Percentiles rank a stretch among this genome's conserved stretches.
Conservation (phyloP, 805 yeast species). For the Teunomyces kruisii region DNA sequence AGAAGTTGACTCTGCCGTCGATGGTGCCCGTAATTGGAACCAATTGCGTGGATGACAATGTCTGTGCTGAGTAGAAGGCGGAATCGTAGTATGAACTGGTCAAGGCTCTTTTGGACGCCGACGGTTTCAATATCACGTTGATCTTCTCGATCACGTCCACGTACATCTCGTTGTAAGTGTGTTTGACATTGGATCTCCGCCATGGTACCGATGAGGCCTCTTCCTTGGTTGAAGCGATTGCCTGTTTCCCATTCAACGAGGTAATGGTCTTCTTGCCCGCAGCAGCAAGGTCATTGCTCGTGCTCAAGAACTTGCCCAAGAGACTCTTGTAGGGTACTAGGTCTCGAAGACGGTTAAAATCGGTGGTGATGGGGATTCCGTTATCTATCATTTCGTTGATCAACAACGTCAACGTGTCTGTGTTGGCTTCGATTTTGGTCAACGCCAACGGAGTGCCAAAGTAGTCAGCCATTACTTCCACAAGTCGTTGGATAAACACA, state of each 20-base stretch:
- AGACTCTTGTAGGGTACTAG: conserved; percentile 65
- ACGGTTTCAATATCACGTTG: conserved; percentile 50
- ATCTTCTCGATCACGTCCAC: conserved; percentile 76
- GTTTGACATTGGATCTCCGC: conserved; percentile 71
- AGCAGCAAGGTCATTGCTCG: conserved; percentile 35
- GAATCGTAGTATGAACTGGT: conserved; percentile 17
- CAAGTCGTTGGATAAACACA: conserved; percentile 50
- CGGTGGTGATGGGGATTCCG: conserved; percentile 72
- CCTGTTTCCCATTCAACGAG: conserved; percentile 14
- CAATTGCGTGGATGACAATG: conserved; percentile 17
- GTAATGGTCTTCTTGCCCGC: conserved; percentile 20
- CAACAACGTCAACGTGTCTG: conserved; percentile 67
- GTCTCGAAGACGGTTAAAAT: conserved; percentile 67
- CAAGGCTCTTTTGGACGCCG: conserved; percentile 11
- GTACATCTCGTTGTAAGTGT: conserved; percentile 80
- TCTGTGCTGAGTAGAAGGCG: conserved; percentile 20
- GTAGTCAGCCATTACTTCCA: conserved; percentile 55
- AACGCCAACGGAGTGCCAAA: conserved; percentile 56
- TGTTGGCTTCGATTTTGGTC: conserved; percentile 62
- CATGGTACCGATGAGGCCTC: conserved; percentile 58
- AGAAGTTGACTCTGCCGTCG: conserved; percentile 62
- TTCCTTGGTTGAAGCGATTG: not conserved
- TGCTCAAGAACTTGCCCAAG: conserved; percentile 49
- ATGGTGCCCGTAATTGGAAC: conserved; percentile 54
- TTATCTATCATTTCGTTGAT: conserved; percentile 78